Evolutionary conservation across 208 protist genomes (phyloP), one percentile per base, ranked within the genome.

Genomic region (Crithidia bombi): DNA sequence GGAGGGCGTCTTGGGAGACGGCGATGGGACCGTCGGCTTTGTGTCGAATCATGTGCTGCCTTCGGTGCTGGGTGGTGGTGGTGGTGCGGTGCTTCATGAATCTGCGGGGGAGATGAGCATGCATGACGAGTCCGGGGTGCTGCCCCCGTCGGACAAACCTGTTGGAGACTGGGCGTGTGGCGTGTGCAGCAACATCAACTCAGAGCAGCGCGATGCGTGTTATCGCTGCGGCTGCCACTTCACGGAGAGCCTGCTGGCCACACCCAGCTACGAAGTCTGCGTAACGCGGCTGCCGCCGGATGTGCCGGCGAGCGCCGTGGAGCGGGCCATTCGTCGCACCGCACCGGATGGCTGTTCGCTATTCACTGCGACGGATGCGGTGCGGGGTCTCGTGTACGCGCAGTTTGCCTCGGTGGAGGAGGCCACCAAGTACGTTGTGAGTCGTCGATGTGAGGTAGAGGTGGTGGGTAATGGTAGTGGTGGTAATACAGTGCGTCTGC

Each of bases 111-210:
- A n/a, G n/a, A n/a, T 35, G 14, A 4, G 12, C 7, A 61, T 39
- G 32, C 36, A 5, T 14, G 23, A 39, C 11, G 17, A n/a, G 21
- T 14, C 11, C 28, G 67, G 58, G 21, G 46, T 69, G 17, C 35
- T 59, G 52, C 43, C 49, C 38, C 43, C 69, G 25, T 44, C 64
- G 19, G 63, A 55, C 17, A 72, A 49, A 5, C 86, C 90, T 0
- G 46, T 33, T 14, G 63, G 65, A 5, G 90, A 93, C 50, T 96
- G 90, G 90, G 70, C 86, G n/a, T 96, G 90, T 59, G 82, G 81
- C 14, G 84, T 96, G 30, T 96, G 90, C 73, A 91, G 87, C 68
- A 96, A 96, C 61, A 79, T 81, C 46, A 96, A 96, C 69, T 92
- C 87, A 0, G 41, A 64, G 43, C 67, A 86, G 61, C 87, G 90